These are phyloP conservation scores for Mycena belliarum DNA, from an alignment of 768 basidiomycete species.

Conservation along the genomic window DNA sequence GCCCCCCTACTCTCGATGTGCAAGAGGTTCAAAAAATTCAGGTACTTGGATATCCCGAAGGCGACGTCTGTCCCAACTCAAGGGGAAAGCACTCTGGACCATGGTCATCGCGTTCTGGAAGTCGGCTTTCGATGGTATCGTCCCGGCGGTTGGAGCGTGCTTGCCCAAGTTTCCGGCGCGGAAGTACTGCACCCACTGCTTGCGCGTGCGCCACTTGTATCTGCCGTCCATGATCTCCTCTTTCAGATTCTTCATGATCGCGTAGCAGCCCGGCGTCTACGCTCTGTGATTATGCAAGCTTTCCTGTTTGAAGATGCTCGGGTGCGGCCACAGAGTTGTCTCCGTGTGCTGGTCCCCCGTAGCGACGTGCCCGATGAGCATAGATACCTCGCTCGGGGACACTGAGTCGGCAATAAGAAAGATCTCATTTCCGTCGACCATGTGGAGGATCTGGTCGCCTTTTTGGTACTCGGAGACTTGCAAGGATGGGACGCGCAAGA, in stretches of 20 bases:
- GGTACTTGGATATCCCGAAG: neutral
- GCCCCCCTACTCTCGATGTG: neutral
- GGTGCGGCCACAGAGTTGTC: neutral
- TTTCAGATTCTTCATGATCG: neutral
- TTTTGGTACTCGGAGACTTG: neutral
- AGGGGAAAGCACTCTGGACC: neutral
- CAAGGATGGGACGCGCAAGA: neutral
- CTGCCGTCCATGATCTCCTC: neutral
- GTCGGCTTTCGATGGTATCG: neutral
- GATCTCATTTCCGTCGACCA: neutral
- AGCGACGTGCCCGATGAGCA: neutral
- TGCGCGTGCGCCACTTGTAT: neutral
- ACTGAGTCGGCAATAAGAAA: neutral
- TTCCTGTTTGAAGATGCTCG: neutral
- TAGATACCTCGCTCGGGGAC: neutral
- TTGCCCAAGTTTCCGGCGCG: neutral
- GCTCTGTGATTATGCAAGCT: neutral
- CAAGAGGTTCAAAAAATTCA: neutral
- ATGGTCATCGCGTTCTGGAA: neutral
- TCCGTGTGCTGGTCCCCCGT: neutral
- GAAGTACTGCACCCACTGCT: neutral
- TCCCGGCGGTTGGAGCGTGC: neutral
- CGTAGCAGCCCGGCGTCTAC: neutral
- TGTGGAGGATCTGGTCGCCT: neutral
- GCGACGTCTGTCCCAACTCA: neutral